A percentile compares a stretch with the other conserved stretches of the same genome.
phyloP scores from a whole-genome alignment of 2,329 filamentous ascomycete genomes.

The Amesomyces nigricolor region DNA sequence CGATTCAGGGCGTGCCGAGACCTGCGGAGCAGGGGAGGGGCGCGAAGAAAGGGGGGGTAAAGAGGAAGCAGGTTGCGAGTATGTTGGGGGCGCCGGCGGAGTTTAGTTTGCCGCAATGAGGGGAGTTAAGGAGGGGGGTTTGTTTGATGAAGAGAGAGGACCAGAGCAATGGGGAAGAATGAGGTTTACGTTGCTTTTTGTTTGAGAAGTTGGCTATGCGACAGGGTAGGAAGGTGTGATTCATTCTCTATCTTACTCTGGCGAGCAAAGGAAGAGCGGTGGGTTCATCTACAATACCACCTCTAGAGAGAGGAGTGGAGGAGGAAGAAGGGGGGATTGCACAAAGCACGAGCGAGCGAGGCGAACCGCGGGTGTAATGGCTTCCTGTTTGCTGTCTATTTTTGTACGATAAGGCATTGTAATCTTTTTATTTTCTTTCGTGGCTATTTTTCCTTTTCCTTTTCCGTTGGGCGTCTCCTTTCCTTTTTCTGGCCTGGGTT shows the following conservation, averaged over 20 bases:
- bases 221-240: too few relatives aligned
- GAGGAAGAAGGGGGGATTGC: too few relatives aligned
- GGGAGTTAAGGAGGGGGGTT: neutral
- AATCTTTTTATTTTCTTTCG: too few relatives aligned
- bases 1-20: conserved; percentile 80
- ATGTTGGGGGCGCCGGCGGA: conserved; percentile 30
- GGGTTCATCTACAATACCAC: neutral
- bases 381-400: too few relatives aligned
- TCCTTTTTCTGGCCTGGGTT: too few relatives aligned
- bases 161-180: neutral
- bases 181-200: neutral
- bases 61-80: conserved; percentile 50
- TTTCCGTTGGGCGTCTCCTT: too few relatives aligned
- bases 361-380: too few relatives aligned
- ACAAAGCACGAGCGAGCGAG: too few relatives aligned
- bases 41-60: conserved; percentile 36
- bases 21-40: conserved; percentile 48
- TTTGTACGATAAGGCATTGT: too few relatives aligned
- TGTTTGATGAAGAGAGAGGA: neutral
- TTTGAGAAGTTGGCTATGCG: neutral
- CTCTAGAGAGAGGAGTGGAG: too few relatives aligned
- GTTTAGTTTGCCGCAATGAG: conserved; percentile 17
- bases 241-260: too few relatives aligned
- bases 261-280: neutral
- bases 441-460: too few relatives aligned